A percentile compares a stretch with the other conserved stretches of the same genome.
phyloP scores from a whole-genome alignment of 2,329 filamentous ascomycete species.

The Fusarium albosuccineum region DNA sequence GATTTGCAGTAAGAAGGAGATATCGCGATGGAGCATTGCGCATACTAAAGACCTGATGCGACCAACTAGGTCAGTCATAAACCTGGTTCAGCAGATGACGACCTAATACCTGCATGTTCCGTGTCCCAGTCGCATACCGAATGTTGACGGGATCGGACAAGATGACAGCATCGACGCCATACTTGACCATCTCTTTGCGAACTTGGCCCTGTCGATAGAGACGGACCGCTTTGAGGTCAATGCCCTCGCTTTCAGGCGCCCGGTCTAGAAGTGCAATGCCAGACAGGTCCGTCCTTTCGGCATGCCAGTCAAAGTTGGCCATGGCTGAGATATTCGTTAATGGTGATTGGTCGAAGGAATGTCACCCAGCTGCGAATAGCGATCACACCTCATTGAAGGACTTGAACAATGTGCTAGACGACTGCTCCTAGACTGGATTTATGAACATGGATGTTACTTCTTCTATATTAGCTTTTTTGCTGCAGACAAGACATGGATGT shows the following conservation, averaged over 20 bases:
- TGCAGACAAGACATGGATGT: too few species aligned
- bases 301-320: conserved; percentile 14
- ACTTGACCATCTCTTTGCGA: conserved; percentile 7
- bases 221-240: conserved; percentile 9
- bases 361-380: too few species aligned
- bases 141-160: conserved; percentile 12
- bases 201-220: conserved; percentile 6
- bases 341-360: too few species aligned
- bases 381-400: too few species aligned
- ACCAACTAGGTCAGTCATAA: background rate
- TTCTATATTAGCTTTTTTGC: too few species aligned
- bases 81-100: background rate
- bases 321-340: background rate
- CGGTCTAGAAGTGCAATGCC: conserved; percentile 7
- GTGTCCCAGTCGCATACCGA: conserved; percentile 12
- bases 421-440: too few species aligned
- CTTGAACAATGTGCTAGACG: too few species aligned
- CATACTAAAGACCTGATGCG: conserved; percentile 1
- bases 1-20: conserved; percentile 3
- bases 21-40: conserved; percentile 7
- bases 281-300: conserved; percentile 10
- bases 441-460: too few species aligned
- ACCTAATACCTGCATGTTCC: conserved; percentile 7
- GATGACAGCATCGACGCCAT: conserved; percentile 10
- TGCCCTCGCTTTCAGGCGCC: conserved; percentile 17